Base-by-base conservation (phyloP, 148 eudicot species). In the Persicaria tinctoria region DNA sequence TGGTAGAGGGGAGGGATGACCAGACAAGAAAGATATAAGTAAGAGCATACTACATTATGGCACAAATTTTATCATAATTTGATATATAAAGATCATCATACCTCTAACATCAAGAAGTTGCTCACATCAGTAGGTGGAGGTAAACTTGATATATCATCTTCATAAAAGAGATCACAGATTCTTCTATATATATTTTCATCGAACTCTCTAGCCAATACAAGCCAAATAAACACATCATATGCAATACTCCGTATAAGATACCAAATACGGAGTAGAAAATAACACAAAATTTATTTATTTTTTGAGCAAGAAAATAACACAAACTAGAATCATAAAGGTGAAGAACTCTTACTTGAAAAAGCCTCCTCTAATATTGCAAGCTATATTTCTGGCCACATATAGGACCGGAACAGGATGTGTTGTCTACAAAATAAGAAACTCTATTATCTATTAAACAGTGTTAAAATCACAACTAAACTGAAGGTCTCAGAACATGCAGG, bases 311-410 rank as follows among this genome's bases (percentile, higher is more conserved):
- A 32, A 32, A 32, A 32, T 32, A 32, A 2, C 20, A 73, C 66
- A 73, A 32, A 17, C 9, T 8, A 38, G 16, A 45, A 27, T 4
- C 8, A 23, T 75, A 51, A 32, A 32, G 1, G 41, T 1, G 46
- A 46, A 63, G 12, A 60, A 23, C 17, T 49, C 78, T 87, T 76
- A 92, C 99, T 85, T 95, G 86, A 92, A 95, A 79, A 95, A 95
- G 48, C 99, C 87, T 76, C 92, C 97, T 87, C 99, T 88, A 57
- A 92, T 96, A 82, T 90, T 92, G 87, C 99, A 95, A n/a, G 99
- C 99, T 66, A 95, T 97, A 85, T 95, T 95, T 82, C 99, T 86
- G 70, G 97, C 97, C 77, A 95, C 97, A 68, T 97, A 95, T 7
- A 95, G 86, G 76, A 95, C 97, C 38, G 99, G 97, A 76, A 95